Percentiles rank a stretch among this genome's conserved stretches.
Conservation (phyloP, 352 stramenopile genomes). For the Phytophthora palmivora region DNA sequence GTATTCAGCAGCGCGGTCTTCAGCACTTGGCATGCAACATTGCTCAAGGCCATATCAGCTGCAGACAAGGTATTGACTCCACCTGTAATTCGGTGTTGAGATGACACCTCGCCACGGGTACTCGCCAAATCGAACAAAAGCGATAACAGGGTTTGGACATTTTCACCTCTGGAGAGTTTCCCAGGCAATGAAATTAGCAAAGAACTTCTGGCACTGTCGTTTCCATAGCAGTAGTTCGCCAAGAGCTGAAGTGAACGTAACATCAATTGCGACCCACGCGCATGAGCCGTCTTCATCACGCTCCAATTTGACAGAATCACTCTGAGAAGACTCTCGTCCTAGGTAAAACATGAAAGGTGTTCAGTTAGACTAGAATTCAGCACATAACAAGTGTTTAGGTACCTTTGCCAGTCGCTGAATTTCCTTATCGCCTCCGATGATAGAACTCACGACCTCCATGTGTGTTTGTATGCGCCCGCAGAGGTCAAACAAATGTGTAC, state of each 20-base stretch:
- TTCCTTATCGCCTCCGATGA: conserved; percentile 45
- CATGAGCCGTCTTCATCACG: conserved; percentile 53
- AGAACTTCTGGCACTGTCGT: conserved; percentile 49
- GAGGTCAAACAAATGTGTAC: conserved; percentile 48
- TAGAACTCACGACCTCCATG: conserved; percentile 55
- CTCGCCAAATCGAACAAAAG: conserved; percentile 33
- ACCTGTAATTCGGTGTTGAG: conserved; percentile 5
- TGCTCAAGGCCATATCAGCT: conserved; percentile 35
- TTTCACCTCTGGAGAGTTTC: conserved; percentile 20
- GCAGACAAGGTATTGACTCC: conserved; percentile 4
- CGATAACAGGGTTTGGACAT: conserved; percentile 24
- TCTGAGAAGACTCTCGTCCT: conserved; percentile 46
- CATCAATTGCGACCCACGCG: conserved; percentile 50
- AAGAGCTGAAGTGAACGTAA: conserved; percentile 52
- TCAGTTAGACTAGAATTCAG: not conserved
- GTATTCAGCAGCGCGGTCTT: conserved; percentile 52
- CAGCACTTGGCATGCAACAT: conserved; percentile 50
- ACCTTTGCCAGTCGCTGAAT: conserved; percentile 52
- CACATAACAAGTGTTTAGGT: conserved; percentile 3
- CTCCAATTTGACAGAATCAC: conserved; percentile 65
- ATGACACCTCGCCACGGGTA: conserved; percentile 22
- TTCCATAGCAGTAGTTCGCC: conserved; percentile 54
- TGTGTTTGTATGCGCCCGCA: conserved; percentile 52
- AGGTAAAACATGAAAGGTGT: not conserved
- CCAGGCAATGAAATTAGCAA: conserved; percentile 28